Percentiles rank a stretch among this genome's conserved stretches.
Evolutionary conservation across 2,329 filamentous ascomycete genomes (phyloP).

Genomic region (Ophiostoma quercus): DNA sequence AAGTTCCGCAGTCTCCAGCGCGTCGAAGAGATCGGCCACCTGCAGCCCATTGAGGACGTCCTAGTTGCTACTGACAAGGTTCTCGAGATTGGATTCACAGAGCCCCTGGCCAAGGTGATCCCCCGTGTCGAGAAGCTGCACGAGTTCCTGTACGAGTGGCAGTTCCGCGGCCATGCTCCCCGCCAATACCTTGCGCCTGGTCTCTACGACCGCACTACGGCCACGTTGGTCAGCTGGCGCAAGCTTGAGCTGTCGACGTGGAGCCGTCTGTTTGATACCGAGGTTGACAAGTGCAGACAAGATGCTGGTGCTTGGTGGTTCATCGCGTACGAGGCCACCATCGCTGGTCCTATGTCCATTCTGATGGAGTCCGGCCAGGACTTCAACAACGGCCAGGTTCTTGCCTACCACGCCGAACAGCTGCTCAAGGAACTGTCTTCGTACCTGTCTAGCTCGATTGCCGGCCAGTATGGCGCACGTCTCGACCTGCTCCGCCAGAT

Average conservation of each 20-base stretch:
- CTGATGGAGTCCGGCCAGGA: slow-evolving; percentile 54
- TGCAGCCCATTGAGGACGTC: slow-evolving; percentile 74
- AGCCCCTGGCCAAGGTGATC: slow-evolving; percentile 81
- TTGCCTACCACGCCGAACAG: slow-evolving; percentile 59
- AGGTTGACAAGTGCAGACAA: slow-evolving; percentile 67
- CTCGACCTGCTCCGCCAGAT: slow-evolving; percentile 64
- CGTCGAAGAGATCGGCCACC: slow-evolving; percentile 62
- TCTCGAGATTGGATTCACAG: slow-evolving; percentile 67
- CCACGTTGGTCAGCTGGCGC: slow-evolving; percentile 80
- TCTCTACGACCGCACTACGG: slow-evolving; percentile 72
- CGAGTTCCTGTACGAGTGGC: slow-evolving; percentile 84
- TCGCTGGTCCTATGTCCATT: slow-evolving; percentile 64
- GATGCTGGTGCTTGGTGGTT: slow-evolving; percentile 94
- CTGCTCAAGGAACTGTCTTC: slow-evolving; percentile 70
- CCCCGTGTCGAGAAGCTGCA: slow-evolving; percentile 85
- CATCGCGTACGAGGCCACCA: slow-evolving; percentile 82
- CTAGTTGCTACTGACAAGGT: slow-evolving; percentile 68
- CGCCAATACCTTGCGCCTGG: slow-evolving; percentile 63
- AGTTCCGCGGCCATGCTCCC: slow-evolving; percentile 78
- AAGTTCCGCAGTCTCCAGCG: slow-evolving; percentile 68
- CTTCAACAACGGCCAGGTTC: slow-evolving; percentile 23
- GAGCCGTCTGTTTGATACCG: slow-evolving; percentile 81
- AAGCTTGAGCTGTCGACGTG: slow-evolving; percentile 88
- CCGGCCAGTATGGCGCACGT: slow-evolving; percentile 74
- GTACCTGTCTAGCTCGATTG: slow-evolving; percentile 72